Evolutionary conservation across 495 filamentous ascomycete genomes (phyloP), one percentile per base, ranked within the genome.

Genomic region (Hypoxylon lienhwacheense): DNA sequence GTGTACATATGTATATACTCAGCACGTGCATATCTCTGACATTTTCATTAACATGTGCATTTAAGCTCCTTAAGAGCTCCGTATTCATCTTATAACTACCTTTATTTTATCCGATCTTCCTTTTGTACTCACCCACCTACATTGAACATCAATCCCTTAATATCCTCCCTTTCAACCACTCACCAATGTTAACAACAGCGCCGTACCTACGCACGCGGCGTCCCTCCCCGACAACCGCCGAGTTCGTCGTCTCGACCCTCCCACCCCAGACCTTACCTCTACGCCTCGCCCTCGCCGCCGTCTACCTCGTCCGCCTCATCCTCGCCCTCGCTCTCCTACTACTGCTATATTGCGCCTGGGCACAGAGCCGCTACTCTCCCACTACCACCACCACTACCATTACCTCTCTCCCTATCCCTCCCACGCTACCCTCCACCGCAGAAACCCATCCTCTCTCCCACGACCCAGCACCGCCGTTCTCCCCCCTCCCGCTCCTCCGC

Each of bases 211-310:
- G 76, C 52, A 80, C 81, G 42, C 81, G 82, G 61, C 85, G 85
- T 40, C 89, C 90, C 36, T 92, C 90, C 26, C 86, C 89, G 31
- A 91, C 89, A 16, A 92, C 90, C n/a, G 82, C 84, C 58, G 86
- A 87, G 61, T 95, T 88, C 75, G 90, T 86, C 39, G 86, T 93
- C 40, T 90, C 89, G 49, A 92, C 89, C 61, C 79, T 79, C 48
- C 79, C 75, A 8, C 81, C 75, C 16, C 70, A 69, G 1, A 87
- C 81, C 34, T 68, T 84, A 47, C 72, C 80, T 4, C 74, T 82
- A 32, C 83, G 81, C 55, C 55, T 82, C 47, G 65, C 80, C 32
- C 78, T 79, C 47, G 60, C 72, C 43, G 41, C 77, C 41, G 63
- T 83, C 50, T 65, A 82, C 49, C 51, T 79, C 55, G 53, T 83